Evolutionary conservation across 208 protist species (phyloP), one percentile per base, ranked within the genome.

Genomic region (Wallacemonas sp.): DNA sequence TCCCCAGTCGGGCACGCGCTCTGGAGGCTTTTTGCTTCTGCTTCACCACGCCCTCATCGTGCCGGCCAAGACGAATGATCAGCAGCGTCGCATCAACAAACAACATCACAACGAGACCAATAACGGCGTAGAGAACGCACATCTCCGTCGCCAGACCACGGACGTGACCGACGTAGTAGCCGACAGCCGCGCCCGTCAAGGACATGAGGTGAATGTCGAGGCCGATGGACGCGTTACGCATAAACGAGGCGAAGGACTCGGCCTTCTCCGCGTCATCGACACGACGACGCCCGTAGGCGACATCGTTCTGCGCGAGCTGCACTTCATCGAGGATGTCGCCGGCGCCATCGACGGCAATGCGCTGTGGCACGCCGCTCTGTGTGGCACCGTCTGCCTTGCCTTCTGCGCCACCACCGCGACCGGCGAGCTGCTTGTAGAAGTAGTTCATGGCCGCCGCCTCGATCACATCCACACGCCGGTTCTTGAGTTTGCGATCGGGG

Each of bases 131-230:
- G 25, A 88, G 48, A 14, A 89, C 75, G 64, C 85, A 91, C 57
- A 62, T 70, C 63, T 87, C 75, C 48, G 72, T 55, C 5, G 70
- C 61, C 4, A 61, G 45, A 2, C 86, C 84, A 42, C 78, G 76
- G 46, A 92, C 62, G 62, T 86, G 70, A 22, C 70, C 81, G 1
- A 94, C 41, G 70, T 92, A 91, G 74, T 89, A 94, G 11, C 88
- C 88, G 2, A 87, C 80, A 4, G 64, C 74, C 1, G 73, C 88
- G 11, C 83, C 88, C 23, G 81, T 81, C 11, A 92, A 63, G 11
- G 81, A 72, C 88, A 94, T 91, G 45, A 92, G 42, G 26, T 86
- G 77, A 22, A 94, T 87, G 66, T 94, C 88, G 32, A 92, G 71
- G 14, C 85, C 83, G 65, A 94, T 87, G 11, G 77, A 82, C 2